These are phyloP conservation scores for Drechslera avenae DNA, from an alignment of 2,329 filamentous ascomycete species.

Conservation along the genomic window DNA sequence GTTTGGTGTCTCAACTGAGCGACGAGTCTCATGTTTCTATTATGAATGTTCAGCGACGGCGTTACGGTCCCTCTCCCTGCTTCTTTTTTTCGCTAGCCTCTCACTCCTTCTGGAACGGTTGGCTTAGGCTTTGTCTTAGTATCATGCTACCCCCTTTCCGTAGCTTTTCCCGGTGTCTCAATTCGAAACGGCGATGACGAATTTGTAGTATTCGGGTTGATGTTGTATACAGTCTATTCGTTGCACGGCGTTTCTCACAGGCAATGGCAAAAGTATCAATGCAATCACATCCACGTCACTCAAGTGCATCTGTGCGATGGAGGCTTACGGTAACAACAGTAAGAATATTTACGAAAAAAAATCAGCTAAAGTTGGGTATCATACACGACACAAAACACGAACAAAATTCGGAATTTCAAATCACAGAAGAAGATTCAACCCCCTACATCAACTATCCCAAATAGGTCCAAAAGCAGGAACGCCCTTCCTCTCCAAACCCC, in stretches of 20 bases:
- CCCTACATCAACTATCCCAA: conserved; percentile 1
- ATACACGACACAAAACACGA: no score
- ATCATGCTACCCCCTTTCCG: conserved; percentile 2
- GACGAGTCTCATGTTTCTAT: conserved; percentile 14
- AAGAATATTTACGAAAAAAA: no score
- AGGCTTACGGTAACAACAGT: no score
- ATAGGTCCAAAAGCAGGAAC: conserved; percentile 74
- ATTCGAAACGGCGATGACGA: no score
- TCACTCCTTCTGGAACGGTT: conserved; percentile 11
- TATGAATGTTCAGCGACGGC: conserved; percentile 40
- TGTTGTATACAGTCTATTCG: no score
- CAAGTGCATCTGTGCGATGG: conserved; percentile 61
- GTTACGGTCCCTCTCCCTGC: conserved; percentile 30
- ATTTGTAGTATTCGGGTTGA: no score
- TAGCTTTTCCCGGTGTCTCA: not conserved
- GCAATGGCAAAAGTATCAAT: not conserved
- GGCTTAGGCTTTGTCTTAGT: conserved; percentile 28
- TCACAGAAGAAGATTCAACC: no score
- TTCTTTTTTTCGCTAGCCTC: conserved; percentile 6
- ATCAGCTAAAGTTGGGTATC: no score
- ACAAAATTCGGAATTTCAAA: no score
- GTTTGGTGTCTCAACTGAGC: not conserved
- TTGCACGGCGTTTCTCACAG: not conserved
- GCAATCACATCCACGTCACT: conserved; percentile 35
- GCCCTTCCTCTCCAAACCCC: conserved; percentile 68